Evolutionary conservation across 441 rosid species (phyloP), one percentile per base, ranked within the genome.

Genomic region (Gossypium schwendimanii): DNA sequence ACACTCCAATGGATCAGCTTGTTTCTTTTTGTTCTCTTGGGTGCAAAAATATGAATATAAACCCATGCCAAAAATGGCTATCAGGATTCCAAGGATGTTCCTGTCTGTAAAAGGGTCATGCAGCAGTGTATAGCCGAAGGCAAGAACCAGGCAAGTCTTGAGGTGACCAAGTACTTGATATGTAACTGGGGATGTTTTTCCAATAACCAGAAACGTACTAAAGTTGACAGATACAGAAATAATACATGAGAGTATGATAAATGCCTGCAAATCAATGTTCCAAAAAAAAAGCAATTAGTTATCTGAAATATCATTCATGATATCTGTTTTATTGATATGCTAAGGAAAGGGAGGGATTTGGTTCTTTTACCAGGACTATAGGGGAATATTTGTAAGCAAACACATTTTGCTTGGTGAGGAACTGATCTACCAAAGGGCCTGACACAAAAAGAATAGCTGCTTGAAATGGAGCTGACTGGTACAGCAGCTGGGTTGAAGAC

Each of bases 151-250:
- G 74, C 99, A 95, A 0, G 99, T 95, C 73, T 95, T 95, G 68
- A 95, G 90, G 78, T 95, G 99, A 3, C 99, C 99, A 6, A 95
- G 91, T 61, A 95, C 99, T 85, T 95, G 99, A 77, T 95, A 95
- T 15, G 99, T 92, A 17, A 95, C 98, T 0, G 99, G 99, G 2
- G 99, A 95, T 63, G 99, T 95, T 84, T 95, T 95, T n/a, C 99
- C 99, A 24, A 95, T 89, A 12, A 95, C 99, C 84, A 95, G 79
- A 77, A 95, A 95, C 0, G 99, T 95, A 77, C 99, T 95, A 74
- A 95, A 95, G 85, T 95, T 95, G 74, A 95, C 99, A 4, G 96
- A 79, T 61, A 95, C 99, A 20, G 99, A 78, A 80, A 95, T 92
- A 21, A 95, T 28, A 79, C 99, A 95, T 1, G 99, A 95, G 2